Conservation (phyloP, 202 grass and related monocot genomes). For the Cymbopogon flexuosus region DNA sequence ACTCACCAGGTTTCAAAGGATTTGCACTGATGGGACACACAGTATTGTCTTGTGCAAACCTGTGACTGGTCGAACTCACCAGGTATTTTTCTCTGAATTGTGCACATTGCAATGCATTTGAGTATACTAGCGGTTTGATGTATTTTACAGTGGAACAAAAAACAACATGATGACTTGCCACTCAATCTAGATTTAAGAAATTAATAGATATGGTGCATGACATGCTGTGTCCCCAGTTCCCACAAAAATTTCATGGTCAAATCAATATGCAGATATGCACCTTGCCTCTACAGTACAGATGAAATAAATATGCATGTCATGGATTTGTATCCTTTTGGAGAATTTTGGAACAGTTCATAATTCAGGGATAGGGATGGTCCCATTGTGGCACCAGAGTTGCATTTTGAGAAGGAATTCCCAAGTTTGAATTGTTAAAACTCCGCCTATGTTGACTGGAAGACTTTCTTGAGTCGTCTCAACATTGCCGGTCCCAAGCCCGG, state of each 20-base stretch:
- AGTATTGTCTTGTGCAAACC: constrained; percentile 93
- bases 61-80: constrained; percentile 89
- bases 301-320: background rate
- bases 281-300: background rate
- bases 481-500: no score
- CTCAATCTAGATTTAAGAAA: background rate
- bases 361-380: background rate
- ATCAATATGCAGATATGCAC: background rate
- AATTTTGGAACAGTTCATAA: background rate
- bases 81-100: constrained; percentile 45
- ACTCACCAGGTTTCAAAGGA: constrained; percentile 78
- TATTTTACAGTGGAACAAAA: background rate
- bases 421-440: background rate
- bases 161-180: background rate
- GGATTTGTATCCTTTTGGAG: background rate
- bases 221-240: background rate
- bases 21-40: constrained; percentile 56
- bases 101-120: background rate
- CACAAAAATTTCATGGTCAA: background rate
- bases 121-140: background rate
- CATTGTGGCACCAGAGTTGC: background rate
- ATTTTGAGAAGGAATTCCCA: background rate
- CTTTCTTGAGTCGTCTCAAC: no score
- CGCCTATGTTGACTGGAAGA: no score
- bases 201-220: background rate